phyloP scores from a whole-genome alignment of 2,329 filamentous ascomycete genomes.

The Fusarium chaquense region DNA sequence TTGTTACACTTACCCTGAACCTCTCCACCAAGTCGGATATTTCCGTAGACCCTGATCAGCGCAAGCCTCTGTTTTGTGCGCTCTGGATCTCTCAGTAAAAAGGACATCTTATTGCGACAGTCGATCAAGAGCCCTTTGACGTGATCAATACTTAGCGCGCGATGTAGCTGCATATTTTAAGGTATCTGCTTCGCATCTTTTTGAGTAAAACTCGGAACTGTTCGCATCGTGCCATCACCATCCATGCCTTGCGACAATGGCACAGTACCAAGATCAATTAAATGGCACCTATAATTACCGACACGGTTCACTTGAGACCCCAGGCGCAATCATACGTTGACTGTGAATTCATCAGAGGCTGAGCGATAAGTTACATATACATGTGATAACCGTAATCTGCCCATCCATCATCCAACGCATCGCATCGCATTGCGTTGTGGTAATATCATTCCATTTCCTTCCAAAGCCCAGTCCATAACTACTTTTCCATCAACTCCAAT shows the following conservation, averaged over 20 bases:
- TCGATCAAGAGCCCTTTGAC: too few relatives aligned
- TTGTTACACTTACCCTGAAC: constrained; percentile 9
- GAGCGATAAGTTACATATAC: constrained; percentile 7
- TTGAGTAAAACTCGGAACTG: not conserved
- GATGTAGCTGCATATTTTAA: too few relatives aligned
- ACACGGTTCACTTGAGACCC: not conserved
- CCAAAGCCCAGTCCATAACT: not conserved
- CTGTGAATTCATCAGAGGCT: not conserved
- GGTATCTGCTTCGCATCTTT: not conserved
- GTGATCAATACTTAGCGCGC: not conserved
- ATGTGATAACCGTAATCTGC: constrained; percentile 3
- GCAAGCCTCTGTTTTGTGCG: constrained; percentile 7
- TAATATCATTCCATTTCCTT: constrained; percentile 4
- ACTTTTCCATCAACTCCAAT: not conserved
- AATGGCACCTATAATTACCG: too few relatives aligned
- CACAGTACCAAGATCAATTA: not conserved
- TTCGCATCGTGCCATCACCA: not conserved
- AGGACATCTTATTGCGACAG: not conserved
- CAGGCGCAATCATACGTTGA: not conserved
- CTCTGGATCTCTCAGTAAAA: not conserved
- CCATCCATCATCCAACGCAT: constrained; percentile 13
- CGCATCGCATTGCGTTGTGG: constrained; percentile 3
- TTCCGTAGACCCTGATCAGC: constrained; percentile 18
- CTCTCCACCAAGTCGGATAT: not conserved
- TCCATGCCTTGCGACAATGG: not conserved